Percentiles rank a stretch among this genome's conserved stretches.
Conservation (phyloP, 2,329 filamentous ascomycete species). For the Xenoacremonium recifei region DNA sequence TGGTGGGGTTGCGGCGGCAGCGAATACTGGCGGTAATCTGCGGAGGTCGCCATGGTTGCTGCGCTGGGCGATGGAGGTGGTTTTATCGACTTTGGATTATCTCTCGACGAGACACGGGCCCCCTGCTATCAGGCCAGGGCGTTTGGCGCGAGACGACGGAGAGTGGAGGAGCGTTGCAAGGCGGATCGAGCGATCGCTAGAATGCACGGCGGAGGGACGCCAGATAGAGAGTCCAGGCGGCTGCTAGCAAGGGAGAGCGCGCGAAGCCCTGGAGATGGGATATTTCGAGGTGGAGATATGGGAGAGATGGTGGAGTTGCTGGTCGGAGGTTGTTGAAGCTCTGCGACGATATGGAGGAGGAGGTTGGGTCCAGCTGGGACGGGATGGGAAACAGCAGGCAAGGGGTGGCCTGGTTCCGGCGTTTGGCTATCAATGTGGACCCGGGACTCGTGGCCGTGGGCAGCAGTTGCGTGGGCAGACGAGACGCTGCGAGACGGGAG, state of each 20-base stretch:
- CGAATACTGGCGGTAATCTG: constrained; percentile 30
- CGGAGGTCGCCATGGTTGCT: constrained; percentile 36
- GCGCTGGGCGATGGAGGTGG: constrained; percentile 27
- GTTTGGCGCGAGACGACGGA: neutral
- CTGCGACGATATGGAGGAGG: constrained; percentile 18
- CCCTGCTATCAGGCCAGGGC: neutral
- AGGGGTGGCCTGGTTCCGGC: constrained; percentile 24
- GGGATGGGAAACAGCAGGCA: constrained; percentile 4
- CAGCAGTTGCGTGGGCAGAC: neutral
- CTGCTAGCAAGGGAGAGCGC: constrained; percentile 29
- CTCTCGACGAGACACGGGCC: neutral
- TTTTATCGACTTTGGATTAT: constrained; percentile 32
- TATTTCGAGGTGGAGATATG: constrained; percentile 29
- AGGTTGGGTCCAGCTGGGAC: constrained; percentile 19
- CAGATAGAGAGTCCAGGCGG: constrained; percentile 21
- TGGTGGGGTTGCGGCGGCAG: constrained; percentile 17
- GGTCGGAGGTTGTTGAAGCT: constrained; percentile 13
- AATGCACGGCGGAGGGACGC: constrained; percentile 18
- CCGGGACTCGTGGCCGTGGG: neutral
- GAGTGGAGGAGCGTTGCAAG: too few species aligned
- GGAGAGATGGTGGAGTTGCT: constrained; percentile 16
- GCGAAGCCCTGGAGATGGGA: constrained; percentile 18
- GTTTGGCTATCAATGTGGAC: constrained; percentile 16
- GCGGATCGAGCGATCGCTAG: too few species aligned
- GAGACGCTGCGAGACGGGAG: constrained; percentile 19